phyloP scores from a whole-genome alignment of 2,329 filamentous ascomycete species.

The Aspergillus costaricaensis region DNA sequence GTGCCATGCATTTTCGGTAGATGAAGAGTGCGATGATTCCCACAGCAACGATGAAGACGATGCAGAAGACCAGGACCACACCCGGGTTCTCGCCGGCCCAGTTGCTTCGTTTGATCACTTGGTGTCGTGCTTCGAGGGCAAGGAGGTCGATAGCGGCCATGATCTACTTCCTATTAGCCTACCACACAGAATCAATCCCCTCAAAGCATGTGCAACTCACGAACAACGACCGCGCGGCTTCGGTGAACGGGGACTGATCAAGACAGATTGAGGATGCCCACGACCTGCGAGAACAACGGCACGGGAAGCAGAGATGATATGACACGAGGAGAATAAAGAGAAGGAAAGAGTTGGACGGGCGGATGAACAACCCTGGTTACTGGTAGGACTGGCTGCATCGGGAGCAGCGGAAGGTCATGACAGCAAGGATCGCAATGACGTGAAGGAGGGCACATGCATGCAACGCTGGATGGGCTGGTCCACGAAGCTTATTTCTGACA shows the following conservation, averaged over 20 bases:
- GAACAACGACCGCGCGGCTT: not conserved
- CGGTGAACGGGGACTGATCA: not conserved
- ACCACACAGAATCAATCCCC: not conserved
- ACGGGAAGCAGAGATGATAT: not conserved
- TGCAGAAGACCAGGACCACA: constrained; percentile 64
- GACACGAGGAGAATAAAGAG: not conserved
- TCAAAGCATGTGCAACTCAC: not conserved
- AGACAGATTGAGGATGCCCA: not conserved
- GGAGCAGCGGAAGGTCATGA: constrained; percentile 15
- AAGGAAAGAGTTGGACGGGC: not conserved
- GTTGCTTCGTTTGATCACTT: constrained; percentile 49
- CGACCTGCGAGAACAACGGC: not conserved
- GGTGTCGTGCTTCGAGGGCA: constrained; percentile 19
- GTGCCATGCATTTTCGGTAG: constrained; percentile 46
- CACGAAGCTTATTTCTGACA: constrained; percentile 16
- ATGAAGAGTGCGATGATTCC: constrained; percentile 55
- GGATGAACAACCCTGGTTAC: not conserved
- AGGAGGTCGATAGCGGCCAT: constrained; percentile 35
- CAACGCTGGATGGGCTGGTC: constrained; percentile 8
- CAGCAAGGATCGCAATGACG: constrained; percentile 17
- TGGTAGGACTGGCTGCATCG: not conserved
- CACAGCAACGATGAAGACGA: constrained; percentile 58
- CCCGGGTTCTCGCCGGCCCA: constrained; percentile 61
- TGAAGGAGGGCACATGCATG: constrained; percentile 17
- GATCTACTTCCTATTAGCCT: constrained; percentile 1